Evolutionary conservation across 2,329 filamentous ascomycete species (phyloP).

Genomic region (Microthyrium microscopicum): DNA sequence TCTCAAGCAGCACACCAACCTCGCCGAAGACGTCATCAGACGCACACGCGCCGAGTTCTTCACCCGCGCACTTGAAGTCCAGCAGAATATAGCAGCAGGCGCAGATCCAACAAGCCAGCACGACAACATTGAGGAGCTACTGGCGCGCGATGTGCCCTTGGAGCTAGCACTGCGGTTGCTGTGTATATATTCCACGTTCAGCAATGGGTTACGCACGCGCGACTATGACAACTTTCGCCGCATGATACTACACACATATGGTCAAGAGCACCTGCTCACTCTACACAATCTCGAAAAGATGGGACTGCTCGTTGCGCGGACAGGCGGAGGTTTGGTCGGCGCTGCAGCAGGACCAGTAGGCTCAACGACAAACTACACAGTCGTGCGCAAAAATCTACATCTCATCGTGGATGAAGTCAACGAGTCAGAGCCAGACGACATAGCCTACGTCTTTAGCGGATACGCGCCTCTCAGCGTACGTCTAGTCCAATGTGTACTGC

Average conservation of each 20-base stretch:
- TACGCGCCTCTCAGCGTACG: conserved; percentile 88
- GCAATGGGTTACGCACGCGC: conserved; percentile 71
- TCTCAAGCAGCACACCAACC: conserved; percentile 75
- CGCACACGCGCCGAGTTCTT: conserved; percentile 81
- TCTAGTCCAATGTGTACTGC: conserved; percentile 79
- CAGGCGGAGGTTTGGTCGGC: conserved; percentile 32
- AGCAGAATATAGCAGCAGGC: conserved; percentile 86
- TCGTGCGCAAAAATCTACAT: conserved; percentile 68
- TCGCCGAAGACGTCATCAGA: conserved; percentile 92
- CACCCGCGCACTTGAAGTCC: conserved; percentile 73
- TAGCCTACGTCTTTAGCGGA: conserved; percentile 95
- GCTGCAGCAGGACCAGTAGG: conserved; percentile 20
- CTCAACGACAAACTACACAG: conserved; percentile 64
- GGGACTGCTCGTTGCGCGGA: conserved; percentile 57
- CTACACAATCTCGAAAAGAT: conserved; percentile 78
- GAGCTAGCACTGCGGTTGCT: conserved; percentile 69
- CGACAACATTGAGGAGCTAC: conserved; percentile 85
- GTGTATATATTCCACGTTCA: conserved; percentile 81
- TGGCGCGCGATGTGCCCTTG: conserved; percentile 68
- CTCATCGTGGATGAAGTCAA: conserved; percentile 94
- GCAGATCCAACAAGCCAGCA: conserved; percentile 79
- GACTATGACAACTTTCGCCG: conserved; percentile 84
- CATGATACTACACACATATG: conserved; percentile 79
- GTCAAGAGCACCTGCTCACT: conserved; percentile 85
- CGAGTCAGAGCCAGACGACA: conserved; percentile 82